Evolutionary conservation across 75 land plant genomes (phyloP).

Genomic region (Pinus albicaulis): DNA sequence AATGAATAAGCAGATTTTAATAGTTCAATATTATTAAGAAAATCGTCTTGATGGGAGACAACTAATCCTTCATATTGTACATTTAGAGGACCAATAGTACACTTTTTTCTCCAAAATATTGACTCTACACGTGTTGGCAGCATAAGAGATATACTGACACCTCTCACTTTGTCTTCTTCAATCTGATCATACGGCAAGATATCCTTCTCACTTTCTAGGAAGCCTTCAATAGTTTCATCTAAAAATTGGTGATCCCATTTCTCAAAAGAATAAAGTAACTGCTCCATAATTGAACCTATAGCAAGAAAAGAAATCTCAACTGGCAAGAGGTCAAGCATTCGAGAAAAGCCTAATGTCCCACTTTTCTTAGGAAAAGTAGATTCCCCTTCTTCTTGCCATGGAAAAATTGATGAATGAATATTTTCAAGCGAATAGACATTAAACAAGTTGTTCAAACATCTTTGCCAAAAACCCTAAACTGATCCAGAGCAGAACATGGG

Average conservation of each 20-base stretch:
- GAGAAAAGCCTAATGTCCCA: conserved; percentile 84
- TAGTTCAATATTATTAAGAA: too few relatives aligned
- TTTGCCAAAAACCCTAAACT: conserved; percentile 36
- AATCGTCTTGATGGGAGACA: conserved; percentile 9
- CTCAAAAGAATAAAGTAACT: conserved; percentile 51
- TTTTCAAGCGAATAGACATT: not conserved
- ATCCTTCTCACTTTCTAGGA: conserved; percentile 33
- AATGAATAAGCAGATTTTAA: too few relatives aligned
- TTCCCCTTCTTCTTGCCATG: too few relatives aligned
- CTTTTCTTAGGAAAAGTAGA: conserved; percentile 9
- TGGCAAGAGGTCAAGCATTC: conserved; percentile 70
- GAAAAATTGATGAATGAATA: too few relatives aligned
- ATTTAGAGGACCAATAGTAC: conserved; percentile 45
- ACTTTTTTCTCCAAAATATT: conserved; percentile 35
- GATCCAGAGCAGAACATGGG: conserved; percentile 37
- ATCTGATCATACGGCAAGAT: conserved; percentile 9
- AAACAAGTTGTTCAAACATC: conserved; percentile 43
- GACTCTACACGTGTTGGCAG: conserved; percentile 58
- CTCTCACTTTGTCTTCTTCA: conserved; percentile 53
- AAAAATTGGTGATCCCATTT: conserved; percentile 44
- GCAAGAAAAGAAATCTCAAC: conserved; percentile 68
- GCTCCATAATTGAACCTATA: conserved; percentile 56
- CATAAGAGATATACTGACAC: conserved; percentile 68
- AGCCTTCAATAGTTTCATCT: conserved; percentile 44
- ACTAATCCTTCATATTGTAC: conserved; percentile 72